Percentiles rank a stretch among this genome's conserved stretches.
phyloP scores from a whole-genome alignment of 2,329 filamentous ascomycete genomes.

The Metarhizium sp. region DNA sequence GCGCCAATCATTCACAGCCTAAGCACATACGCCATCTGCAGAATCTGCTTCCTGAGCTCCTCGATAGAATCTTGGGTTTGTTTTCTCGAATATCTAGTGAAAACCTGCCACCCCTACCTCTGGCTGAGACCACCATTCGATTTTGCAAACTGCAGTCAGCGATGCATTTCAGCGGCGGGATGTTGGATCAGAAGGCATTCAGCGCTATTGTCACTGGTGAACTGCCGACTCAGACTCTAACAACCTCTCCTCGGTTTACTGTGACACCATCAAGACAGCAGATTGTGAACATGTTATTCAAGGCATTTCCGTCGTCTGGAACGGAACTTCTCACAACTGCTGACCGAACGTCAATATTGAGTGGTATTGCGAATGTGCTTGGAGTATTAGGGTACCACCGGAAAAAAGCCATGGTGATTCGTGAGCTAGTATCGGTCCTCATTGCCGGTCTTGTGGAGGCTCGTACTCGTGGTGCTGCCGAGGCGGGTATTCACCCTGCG shows the following conservation, averaged over 20 bases:
- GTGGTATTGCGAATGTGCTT: conserved; percentile 81
- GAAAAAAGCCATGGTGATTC: conserved; percentile 85
- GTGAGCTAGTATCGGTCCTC: conserved; percentile 74
- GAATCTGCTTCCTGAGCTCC: conserved; percentile 57
- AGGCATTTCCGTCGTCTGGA: conserved; percentile 58
- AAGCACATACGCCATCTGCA: conserved; percentile 46
- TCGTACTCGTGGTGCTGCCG: conserved; percentile 85
- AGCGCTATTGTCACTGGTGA: conserved; percentile 57
- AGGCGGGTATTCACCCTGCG: conserved; percentile 90
- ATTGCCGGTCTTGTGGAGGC: conserved; percentile 83
- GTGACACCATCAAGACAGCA: conserved; percentile 50
- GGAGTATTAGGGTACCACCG: conserved; percentile 70
- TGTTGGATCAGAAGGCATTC: conserved; percentile 49
- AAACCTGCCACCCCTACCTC: conserved; percentile 58
- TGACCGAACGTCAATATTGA: conserved; percentile 70
- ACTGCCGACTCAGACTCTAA: conserved; percentile 38
- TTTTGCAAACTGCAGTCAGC: conserved; percentile 62
- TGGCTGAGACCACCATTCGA: conserved; percentile 65
- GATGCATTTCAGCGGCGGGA: conserved; percentile 56
- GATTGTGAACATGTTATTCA: conserved; percentile 57
- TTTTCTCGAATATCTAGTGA: conserved; percentile 65
- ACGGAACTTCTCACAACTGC: conserved; percentile 60
- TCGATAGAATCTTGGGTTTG: conserved; percentile 64
- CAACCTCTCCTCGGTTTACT: conserved; percentile 45
- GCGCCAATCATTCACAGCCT: conserved; percentile 34